Base-by-base conservation (phyloP, 1,284 basidiomycete species). In the Tilletia walkeri region DNA sequence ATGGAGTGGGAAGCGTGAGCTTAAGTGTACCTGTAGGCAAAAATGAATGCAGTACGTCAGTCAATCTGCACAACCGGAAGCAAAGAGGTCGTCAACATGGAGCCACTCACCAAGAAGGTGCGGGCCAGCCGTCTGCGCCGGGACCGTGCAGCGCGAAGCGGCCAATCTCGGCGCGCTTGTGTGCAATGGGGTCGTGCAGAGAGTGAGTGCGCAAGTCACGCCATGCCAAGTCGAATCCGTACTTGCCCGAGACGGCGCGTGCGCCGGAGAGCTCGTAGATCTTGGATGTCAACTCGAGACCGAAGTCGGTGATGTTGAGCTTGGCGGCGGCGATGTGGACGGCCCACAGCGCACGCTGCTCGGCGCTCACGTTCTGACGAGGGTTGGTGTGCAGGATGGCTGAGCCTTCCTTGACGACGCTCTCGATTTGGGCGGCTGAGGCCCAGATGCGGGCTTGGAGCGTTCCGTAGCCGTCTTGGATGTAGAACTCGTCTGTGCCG, bases 151-250 rank as follows among this genome's bases (percentile, higher is more conserved):
- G 75, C 38, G 76, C 71, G 45, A 68, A 81, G 10, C 82, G 69
- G 10, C 78, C 81, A 5, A 82, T 79, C 71, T 82, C 81, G 0
- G 80, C 81, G 38, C 74, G 68, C 72, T 81, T 80, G 75, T 83
- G 80, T 3, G 77, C 81, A 45, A 83, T 80, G 10, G 82, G 83
- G 69, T 84, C 82, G 73, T 84, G 83, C 59, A 84, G 75, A 5
- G 78, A 74, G 73, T 84, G 79, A 0, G 79, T 80, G 45, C 79
- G 69, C 41, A 80, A 56, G 48, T 80, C 79, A 6, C 79, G 67
- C 61, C 72, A 79, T 1, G 75, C 74, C 1, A 79, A 75, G 48
- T 83, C 82, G 68, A 81, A 80, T 7, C 82, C 81, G 48, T 77
- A 75, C 77, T 84, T 84, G 69, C 74, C 74, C 0, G 75, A 70